Conservation (phyloP, 306 rosid species). For the Citrullus amarus region DNA sequence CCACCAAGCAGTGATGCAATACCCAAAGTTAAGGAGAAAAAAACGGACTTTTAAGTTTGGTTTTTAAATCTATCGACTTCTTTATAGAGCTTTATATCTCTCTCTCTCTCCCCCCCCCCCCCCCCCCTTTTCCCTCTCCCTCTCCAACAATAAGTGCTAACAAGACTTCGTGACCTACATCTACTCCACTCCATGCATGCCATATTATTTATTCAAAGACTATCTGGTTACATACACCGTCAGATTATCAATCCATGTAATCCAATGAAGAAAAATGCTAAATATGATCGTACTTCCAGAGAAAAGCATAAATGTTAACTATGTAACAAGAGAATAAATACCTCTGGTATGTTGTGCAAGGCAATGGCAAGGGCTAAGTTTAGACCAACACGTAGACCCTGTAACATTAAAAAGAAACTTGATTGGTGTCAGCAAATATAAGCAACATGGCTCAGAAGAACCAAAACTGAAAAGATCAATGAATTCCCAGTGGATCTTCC, state of each 20-base stretch:
- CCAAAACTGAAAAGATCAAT: not conserved
- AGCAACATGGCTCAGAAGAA: not conserved
- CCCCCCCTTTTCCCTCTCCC: too few species aligned
- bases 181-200: not conserved
- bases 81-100: not conserved
- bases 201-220: not conserved
- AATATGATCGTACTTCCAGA: not conserved
- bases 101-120: not conserved
- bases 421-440: constrained; percentile 5
- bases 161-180: not conserved
- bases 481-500: not conserved
- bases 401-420: constrained; percentile 15
- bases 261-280: not conserved
- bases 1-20: not conserved
- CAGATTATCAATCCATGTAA: not conserved
- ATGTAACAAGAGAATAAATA: constrained; percentile 15
- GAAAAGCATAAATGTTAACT: not conserved
- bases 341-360: constrained; percentile 97
- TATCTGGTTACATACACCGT: not conserved
- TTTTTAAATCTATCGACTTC: not conserved
- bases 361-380: constrained; percentile 97
- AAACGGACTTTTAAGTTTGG: not conserved
- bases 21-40: not conserved
- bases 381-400: constrained; percentile 95
- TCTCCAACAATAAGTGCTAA: not conserved